A percentile compares a stretch with the other conserved stretches of the same genome.
Conservation (phyloP, 345 rosid species). For the Sonneratia alba region DNA sequence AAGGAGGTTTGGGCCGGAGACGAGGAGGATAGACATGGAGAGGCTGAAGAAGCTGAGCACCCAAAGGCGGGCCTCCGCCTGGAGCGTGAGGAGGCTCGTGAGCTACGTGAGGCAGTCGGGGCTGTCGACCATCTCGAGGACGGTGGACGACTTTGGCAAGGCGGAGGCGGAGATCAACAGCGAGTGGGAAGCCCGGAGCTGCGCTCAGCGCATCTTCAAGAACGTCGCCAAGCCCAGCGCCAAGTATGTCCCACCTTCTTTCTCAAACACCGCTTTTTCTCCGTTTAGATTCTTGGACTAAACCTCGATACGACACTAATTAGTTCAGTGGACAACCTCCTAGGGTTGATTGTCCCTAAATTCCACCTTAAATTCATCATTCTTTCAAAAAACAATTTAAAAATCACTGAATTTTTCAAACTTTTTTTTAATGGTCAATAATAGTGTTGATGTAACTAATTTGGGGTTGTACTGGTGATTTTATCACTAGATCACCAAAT, state of each 20-base stretch:
- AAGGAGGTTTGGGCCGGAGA: neutral
- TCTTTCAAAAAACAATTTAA: no score
- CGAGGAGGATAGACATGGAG: conserved; percentile 32
- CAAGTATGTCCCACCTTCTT: conserved; percentile 24
- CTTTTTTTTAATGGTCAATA: no score
- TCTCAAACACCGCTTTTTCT: neutral
- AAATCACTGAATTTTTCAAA: no score
- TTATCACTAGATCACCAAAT: no score
- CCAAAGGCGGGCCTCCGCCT: conserved; percentile 26
- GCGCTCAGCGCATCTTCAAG: conserved; percentile 42
- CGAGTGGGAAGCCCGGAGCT: conserved; percentile 43
- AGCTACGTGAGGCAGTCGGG: conserved; percentile 33
- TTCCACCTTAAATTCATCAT: no score
- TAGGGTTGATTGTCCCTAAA: no score
- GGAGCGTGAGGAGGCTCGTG: conserved; percentile 45
- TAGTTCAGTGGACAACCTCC: no score
- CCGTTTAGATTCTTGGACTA: no score
- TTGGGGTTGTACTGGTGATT: no score
- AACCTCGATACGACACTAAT: no score
- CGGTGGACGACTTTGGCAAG: conserved; percentile 33
- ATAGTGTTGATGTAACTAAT: no score
- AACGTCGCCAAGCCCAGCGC: conserved; percentile 41
- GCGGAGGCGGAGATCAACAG: conserved; percentile 36
- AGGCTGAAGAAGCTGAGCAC: conserved; percentile 34
- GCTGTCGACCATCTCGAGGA: conserved; percentile 35